Percentiles rank a stretch among this genome's conserved stretches.
phyloP scores from a whole-genome alignment of 768 basidiomycete species.

The Amanita pseudoporphyria region DNA sequence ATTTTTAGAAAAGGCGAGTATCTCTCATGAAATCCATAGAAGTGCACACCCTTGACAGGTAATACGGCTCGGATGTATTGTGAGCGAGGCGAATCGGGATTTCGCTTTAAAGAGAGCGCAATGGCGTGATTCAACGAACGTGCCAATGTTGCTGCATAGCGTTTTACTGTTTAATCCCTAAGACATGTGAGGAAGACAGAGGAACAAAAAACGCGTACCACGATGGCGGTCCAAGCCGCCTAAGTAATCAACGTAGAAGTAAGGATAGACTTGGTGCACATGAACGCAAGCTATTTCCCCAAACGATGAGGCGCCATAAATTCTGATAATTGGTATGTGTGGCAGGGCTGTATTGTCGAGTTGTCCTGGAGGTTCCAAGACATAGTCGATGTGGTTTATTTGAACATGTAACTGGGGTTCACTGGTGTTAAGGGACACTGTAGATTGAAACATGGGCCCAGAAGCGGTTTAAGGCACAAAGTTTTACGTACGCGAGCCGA shows the following conservation, averaged over 20 bases:
- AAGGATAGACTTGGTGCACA: conserved; percentile 91
- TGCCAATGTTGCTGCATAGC: conserved; percentile 58
- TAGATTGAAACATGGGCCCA: conserved; percentile 1
- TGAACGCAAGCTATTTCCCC: conserved; percentile 80
- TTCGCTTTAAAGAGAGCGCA: conserved; percentile 67
- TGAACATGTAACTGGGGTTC: conserved; percentile 27
- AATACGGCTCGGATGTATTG: conserved; percentile 67
- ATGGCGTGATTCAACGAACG: conserved; percentile 81
- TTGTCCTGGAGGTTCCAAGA: conserved; percentile 42
- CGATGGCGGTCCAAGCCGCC: conserved; percentile 52
- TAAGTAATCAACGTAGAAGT: conserved; percentile 81
- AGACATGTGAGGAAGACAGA: conserved; percentile 1
- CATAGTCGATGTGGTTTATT: conserved; percentile 57
- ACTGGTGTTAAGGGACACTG: background rate
- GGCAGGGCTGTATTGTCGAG: conserved; percentile 58
- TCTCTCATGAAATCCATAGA: conserved; percentile 88
- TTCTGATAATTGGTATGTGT: conserved; percentile 71
- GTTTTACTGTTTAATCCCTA: conserved; percentile 45
- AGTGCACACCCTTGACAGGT: conserved; percentile 89
- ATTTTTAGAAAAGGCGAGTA: conserved; percentile 89
- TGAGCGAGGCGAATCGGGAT: conserved; percentile 47
- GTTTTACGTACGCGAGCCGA: background rate
- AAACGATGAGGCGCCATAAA: conserved; percentile 75
- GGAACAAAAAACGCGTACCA: conserved; percentile 31
- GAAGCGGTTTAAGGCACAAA: background rate